phyloP scores from a whole-genome alignment of 495 filamentous ascomycete species.

The Neurospora hispaniola region DNA sequence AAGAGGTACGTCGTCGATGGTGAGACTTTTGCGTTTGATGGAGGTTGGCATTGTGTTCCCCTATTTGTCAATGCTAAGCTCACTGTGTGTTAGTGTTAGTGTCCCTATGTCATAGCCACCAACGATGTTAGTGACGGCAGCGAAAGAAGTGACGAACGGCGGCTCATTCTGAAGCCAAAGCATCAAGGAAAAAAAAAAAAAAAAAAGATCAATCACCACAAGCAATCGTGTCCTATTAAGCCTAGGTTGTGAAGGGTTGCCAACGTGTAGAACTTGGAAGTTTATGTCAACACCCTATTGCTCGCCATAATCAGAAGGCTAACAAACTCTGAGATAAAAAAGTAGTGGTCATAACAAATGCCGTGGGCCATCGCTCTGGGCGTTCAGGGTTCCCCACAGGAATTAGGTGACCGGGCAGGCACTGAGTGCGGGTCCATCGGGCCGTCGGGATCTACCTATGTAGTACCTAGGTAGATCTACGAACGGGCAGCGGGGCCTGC shows the following conservation, averaged over 20 bases:
- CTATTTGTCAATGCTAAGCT: neutral
- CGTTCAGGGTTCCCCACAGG: neutral
- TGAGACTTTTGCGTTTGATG: slow-evolving; percentile 12
- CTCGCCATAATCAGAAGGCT: neutral
- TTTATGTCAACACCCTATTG: neutral
- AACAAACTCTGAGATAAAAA: neutral
- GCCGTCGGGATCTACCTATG: neutral
- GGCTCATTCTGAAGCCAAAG: neutral
- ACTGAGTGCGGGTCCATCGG: neutral
- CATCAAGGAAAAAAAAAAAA: neutral
- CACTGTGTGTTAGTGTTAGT: neutral
- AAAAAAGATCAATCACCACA: neutral
- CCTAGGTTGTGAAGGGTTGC: neutral
- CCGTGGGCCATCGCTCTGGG: neutral
- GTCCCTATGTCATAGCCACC: neutral
- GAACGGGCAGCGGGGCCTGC: neutral
- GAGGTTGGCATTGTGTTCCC: slow-evolving; percentile 9
- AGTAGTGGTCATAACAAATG: neutral
- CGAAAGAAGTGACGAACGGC: neutral
- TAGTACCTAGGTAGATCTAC: too few relatives aligned
- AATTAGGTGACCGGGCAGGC: too few relatives aligned
- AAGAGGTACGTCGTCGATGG: slow-evolving; percentile 14
- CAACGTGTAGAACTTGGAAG: neutral
- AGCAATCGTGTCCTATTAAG: neutral
- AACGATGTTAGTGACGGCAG: neutral